Evolutionary conservation across 306 rosid genomes (phyloP), one percentile per base, ranked within the genome.

Genomic region (Medicago arabica): DNA sequence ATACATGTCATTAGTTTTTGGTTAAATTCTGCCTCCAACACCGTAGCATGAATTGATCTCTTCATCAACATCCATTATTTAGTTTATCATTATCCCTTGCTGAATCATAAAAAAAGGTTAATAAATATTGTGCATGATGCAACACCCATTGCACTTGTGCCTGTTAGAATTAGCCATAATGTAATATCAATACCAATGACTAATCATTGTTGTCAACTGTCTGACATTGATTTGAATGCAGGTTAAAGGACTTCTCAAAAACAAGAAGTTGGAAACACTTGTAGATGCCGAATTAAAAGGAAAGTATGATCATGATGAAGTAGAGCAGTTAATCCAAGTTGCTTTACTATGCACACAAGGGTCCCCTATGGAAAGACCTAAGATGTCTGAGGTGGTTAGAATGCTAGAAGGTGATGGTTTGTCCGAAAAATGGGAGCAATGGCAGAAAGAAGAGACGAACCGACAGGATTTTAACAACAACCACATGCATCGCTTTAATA

Each of bases 341-440:
- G 97, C 97, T 60, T 85, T 95, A 51, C 85, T 92, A 21, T 95
- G 99, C 92, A 95, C 93, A 8, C 92, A 89, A 83, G 89, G 90
- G 59, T 61, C 97, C 6, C 89, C 96, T 1, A 73, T 80, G 79
- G 96, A 95, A 75, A 87, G 97, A 51, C 99, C 99, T 0, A 95
- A 91, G 86, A 95, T 95, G 99, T 95, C 97, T 1, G 96, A 90
- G 71, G 92, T 95, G 21, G 97, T 92, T 8, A 87, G 97, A 78
- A 94, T 94, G 98, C 96, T 94, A 25, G 97, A 94, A 88, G 98
- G 97, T 4, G 96, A 95, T 59, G 97, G 97, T 39, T 84, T 92
- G 78, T 90, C 96, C 0, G 95, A 90, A 72, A 90, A 93, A 85
- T 88, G 99, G 97, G 97, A 89, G 82, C 97, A 87, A 59, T 92